Base-by-base conservation (phyloP, 2,329 filamentous ascomycete species). In the Ceratocystis cacaofunesta region DNA sequence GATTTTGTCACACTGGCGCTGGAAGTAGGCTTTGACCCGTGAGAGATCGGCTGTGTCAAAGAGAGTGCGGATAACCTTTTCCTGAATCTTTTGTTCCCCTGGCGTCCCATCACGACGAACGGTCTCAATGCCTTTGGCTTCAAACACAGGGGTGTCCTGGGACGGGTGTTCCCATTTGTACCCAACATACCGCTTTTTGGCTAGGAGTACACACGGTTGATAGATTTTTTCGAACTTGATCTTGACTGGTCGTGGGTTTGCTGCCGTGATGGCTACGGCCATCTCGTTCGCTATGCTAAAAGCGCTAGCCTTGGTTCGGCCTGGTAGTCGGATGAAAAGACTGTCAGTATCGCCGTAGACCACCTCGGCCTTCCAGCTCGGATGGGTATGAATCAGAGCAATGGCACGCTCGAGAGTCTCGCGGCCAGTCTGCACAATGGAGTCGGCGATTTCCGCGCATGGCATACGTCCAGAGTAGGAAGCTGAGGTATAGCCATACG, bases 141-240 rank as follows among this genome's bases (percentile, higher is more conserved):
- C 95, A 69, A 97, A 97, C 0, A 95, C 89, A 0, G 94, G 92
- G 69, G 86, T 84, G 7, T 74, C 77, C 72, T 99, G 94, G 17
- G 82, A 79, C 46, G 82, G 83, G 69, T 80, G 83, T 72, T 99
- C 94, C 76, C 95, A 99, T 73, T 96, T 96, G 79, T 96, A 96
- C 5, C 95, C 95, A 3, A 97, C 95, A 71, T 99, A 99, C 65
- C 94, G 88, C 73, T 99, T 99, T 78, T 99, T 99, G 19, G 95
- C 91, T 0, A 99, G 81, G 3, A 99, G 80, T 0, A 97, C 85
- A 72, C 92, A 97, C 0, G 95, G 94, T 69, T 95, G 89, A 74
- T 99, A 99, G 1, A 99, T 92, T 71, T 99, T 99, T 73, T 99
- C 94, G 70, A 99, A 96, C 73, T 97, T 97, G 69, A 99, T 86